phyloP scores from a whole-genome alignment of 495 filamentous ascomycete genomes.

The Xylaria nigripes region DNA sequence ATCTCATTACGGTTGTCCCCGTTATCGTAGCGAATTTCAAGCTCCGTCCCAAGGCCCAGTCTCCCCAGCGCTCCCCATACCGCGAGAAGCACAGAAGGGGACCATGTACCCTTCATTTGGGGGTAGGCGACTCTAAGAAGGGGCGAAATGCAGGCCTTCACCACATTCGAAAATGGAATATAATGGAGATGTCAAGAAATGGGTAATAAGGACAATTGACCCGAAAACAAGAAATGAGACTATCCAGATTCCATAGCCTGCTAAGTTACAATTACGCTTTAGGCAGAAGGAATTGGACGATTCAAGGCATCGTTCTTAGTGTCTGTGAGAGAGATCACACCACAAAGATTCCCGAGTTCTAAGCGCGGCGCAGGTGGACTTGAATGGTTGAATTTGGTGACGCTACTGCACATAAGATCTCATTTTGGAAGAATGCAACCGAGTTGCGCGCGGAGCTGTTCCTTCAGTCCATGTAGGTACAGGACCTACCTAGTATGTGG shows the following conservation, averaged over 20 bases:
- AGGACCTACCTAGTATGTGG: no score
- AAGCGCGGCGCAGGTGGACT: conserved; percentile 1
- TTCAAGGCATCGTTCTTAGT: no score
- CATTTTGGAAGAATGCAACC: neutral
- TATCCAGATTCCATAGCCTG: no score
- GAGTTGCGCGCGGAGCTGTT: neutral
- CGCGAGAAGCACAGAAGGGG: conserved; percentile 22
- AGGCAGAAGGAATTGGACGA: neutral
- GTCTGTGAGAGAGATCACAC: neutral
- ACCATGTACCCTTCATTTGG: conserved; percentile 26
- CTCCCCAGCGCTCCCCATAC: conserved; percentile 19
- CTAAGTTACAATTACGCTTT: no score
- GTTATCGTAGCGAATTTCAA: conserved; percentile 16
- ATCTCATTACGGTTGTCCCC: neutral
- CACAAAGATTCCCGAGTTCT: neutral
- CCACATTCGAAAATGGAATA: conserved; percentile 14
- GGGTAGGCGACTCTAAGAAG: conserved; percentile 17
- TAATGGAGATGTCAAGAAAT: conserved; percentile 15
- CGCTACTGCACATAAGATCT: conserved; percentile 14
- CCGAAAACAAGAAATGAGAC: neutral
- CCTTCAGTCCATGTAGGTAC: no score
- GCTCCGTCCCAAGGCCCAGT: conserved; percentile 11
- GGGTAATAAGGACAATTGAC: neutral
- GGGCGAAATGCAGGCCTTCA: conserved; percentile 12
- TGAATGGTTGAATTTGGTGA: neutral